Evolutionary conservation across 208 protist genomes (phyloP).

Genomic region (Eutreptiella sp.): DNA sequence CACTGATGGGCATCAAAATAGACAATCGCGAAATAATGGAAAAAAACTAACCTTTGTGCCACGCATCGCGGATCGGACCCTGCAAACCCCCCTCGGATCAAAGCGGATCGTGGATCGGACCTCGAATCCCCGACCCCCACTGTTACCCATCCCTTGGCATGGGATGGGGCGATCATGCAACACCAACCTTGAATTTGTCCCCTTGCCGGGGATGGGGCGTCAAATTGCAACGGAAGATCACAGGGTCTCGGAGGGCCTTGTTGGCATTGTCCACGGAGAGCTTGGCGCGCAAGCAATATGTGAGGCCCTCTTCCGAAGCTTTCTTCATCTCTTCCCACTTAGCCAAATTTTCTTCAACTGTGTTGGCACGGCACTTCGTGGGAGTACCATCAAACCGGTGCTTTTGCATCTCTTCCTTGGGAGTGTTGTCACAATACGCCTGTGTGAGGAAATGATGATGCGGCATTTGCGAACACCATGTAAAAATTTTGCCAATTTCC

Average conservation of each 20-base stretch:
- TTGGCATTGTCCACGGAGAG: slow-evolving; percentile 90
- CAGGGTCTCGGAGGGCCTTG: slow-evolving; percentile 93
- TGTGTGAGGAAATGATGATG: slow-evolving; percentile 36
- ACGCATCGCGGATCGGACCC: no score
- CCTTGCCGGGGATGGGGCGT: slow-evolving; percentile 83
- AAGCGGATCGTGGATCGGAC: no score
- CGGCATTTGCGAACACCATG: slow-evolving; percentile 32
- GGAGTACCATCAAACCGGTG: slow-evolving; percentile 80
- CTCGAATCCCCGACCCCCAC: neutral
- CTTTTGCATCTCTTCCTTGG: slow-evolving; percentile 85
- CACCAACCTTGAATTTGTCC: slow-evolving; percentile 67
- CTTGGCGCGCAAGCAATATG: slow-evolving; percentile 92
- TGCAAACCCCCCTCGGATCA: no score
- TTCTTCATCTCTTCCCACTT: slow-evolving; percentile 91
- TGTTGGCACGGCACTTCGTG: slow-evolving; percentile 68
- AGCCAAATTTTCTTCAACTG: slow-evolving; percentile 88
- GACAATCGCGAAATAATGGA: no score
- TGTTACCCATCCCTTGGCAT: neutral
- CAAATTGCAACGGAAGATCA: slow-evolving; percentile 90
- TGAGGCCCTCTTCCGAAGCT: slow-evolving; percentile 67
- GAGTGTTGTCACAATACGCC: slow-evolving; percentile 96
- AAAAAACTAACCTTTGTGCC: no score
- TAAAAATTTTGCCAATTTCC: no score
- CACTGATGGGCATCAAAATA: no score
- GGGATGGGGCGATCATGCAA: neutral